phyloP scores from a whole-genome alignment of 139 green algal genomes.

The Micractinium conductrix region DNA sequence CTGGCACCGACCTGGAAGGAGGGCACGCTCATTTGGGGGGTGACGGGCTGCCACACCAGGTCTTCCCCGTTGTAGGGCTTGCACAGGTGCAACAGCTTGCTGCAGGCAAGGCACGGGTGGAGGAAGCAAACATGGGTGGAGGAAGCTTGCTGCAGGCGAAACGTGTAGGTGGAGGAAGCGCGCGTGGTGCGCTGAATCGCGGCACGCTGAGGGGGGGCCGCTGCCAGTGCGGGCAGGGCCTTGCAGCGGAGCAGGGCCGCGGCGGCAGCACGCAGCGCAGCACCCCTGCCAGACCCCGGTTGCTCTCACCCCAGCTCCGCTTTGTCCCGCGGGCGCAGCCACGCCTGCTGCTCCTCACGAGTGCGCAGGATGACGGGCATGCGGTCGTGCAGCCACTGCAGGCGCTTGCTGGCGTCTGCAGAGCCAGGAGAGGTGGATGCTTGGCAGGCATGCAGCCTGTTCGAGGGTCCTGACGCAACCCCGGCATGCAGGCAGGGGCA shows the following conservation, averaged over 20 bases:
- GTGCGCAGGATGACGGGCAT: conserved; percentile 80
- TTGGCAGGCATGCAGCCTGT: neutral
- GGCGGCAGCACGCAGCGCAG: no score
- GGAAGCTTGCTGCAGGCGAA: no score
- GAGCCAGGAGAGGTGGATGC: neutral
- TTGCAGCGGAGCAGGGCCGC: no score
- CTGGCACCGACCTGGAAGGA: conserved; percentile 20
- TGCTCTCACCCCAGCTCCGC: conserved; percentile 21
- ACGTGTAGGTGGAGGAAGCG: no score
- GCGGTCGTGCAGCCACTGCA: conserved; percentile 85
- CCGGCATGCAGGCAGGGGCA: no score
- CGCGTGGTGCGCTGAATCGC: no score
- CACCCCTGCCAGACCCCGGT: no score
- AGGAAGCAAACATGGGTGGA: neutral
- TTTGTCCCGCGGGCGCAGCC: conserved; percentile 50
- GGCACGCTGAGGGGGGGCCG: no score
- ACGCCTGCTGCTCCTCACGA: conserved; percentile 42
- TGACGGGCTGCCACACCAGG: conserved; percentile 79
- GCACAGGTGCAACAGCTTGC: conserved; percentile 32
- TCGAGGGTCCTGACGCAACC: no score
- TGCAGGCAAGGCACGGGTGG: neutral
- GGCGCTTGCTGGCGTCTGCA: conserved; percentile 50
- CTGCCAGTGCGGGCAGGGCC: no score
- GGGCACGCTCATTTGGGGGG: neutral
- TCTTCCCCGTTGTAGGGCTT: conserved; percentile 67